Evolutionary conservation across 495 filamentous ascomycete genomes (phyloP), one percentile per base, ranked within the genome.

Genomic region (Trichoderma orchidacearum): DNA sequence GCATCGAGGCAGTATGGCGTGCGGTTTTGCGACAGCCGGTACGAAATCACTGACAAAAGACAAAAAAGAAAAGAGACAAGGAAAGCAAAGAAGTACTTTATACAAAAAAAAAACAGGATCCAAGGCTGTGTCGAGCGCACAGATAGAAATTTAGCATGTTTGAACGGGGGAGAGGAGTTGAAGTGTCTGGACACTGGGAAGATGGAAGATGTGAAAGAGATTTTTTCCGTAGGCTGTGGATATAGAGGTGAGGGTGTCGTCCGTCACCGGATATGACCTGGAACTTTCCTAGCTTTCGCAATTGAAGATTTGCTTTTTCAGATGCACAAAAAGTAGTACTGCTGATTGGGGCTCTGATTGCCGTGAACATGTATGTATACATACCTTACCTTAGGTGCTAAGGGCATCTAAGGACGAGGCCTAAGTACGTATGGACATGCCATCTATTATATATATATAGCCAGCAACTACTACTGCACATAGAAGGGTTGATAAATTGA

Each of bases 231-330:
- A 11, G 21, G 3, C 41, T 38, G 32, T 15, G 53, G 53, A 36
- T 35, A 54, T 54, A 54, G 53, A 54, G 30, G 30, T 34, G 29
- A 35, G 18, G 29, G 29, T 27, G 29, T 35, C 1, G 34, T 54
- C 53, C 53, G 53, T 54, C 53, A 54, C 53, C 53, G 53, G 53
- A 54, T 54, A 54, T 35, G 13, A 54, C 21, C 18, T 25, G 30
- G 51, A 25, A n/a, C 17, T 23, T 54, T 15, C 34, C 36, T 35
- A 30, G 21, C 25, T 32, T 30, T 53, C 27, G 17, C 13, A 48
- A 48, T 48, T 48, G 41, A 41, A 21, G 36, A 27, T 48, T 25
- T 48, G 21, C 23, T 48, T 48, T 48, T n/a, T 18, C 23, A 45
- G 5, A 23, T 45, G 17, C 17, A 45, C 17, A 3, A 6, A 5